Conservation (phyloP, 1,284 basidiomycete genomes). For the Ustilago xerochloae region DNA sequence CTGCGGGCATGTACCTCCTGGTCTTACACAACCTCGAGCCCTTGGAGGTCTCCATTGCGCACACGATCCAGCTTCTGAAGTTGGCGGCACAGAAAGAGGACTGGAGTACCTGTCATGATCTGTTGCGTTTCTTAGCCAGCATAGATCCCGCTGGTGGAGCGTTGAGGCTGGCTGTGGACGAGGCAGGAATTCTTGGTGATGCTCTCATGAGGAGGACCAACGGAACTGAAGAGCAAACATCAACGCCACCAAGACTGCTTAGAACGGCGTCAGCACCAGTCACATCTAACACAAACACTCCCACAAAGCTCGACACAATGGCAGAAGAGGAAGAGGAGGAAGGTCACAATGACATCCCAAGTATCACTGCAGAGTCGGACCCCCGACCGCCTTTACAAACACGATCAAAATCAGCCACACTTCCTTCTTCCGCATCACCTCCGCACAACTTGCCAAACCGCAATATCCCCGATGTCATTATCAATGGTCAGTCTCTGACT, state of each 20-base stretch:
- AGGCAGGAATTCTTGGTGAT: slow-evolving; percentile 25
- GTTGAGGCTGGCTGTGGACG: slow-evolving; percentile 28
- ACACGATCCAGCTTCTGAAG: slow-evolving; percentile 58
- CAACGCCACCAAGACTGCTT: slow-evolving; percentile 11
- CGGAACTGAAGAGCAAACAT: not conserved
- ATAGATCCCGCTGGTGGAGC: slow-evolving; percentile 73
- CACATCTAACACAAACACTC: slow-evolving; percentile 1
- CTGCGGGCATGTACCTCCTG: slow-evolving; percentile 90
- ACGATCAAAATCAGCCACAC: slow-evolving; percentile 28
- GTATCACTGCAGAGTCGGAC: too few species aligned
- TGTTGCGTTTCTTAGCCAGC: slow-evolving; percentile 68
- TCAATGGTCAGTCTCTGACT: slow-evolving; percentile 33
- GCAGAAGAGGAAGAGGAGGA: slow-evolving; percentile 37
- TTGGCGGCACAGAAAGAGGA: slow-evolving; percentile 47
- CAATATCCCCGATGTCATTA: slow-evolving; percentile 35
- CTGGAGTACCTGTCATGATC: slow-evolving; percentile 68
- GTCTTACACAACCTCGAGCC: slow-evolving; percentile 94
- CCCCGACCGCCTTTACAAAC: not conserved
- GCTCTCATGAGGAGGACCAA: too few species aligned
- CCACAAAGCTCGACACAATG: slow-evolving; percentile 31
- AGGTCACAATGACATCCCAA: not conserved
- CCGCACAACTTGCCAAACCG: slow-evolving; percentile 12
- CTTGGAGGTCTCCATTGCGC: slow-evolving; percentile 72
- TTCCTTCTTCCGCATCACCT: slow-evolving; percentile 1
- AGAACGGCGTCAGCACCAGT: slow-evolving; percentile 16